A percentile compares a stretch with the other conserved stretches of the same genome.
phyloP scores from a whole-genome alignment of 345 rosid species.

The Kernera saxatilis region DNA sequence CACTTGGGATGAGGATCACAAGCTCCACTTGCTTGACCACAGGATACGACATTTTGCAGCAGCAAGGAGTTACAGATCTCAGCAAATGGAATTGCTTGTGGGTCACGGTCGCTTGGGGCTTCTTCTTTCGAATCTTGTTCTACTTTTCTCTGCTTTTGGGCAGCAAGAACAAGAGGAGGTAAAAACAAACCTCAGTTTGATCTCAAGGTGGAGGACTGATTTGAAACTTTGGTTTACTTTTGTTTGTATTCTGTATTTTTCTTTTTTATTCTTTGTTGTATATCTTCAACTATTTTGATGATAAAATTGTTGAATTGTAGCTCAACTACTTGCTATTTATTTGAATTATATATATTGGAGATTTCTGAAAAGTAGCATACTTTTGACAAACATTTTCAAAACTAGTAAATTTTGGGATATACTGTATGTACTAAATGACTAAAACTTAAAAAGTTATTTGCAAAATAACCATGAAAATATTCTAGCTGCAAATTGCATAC shows the following conservation, averaged over 20 bases:
- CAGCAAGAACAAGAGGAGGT: constrained; percentile 42
- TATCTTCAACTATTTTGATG: not conserved
- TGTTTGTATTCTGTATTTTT: not conserved
- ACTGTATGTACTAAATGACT: not conserved
- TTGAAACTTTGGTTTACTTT: not conserved
- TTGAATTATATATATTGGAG: not conserved
- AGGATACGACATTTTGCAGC: constrained; percentile 33
- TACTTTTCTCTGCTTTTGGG: constrained; percentile 38
- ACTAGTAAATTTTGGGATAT: not conserved
- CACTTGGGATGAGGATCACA: constrained; percentile 35
- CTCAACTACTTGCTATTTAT: not conserved
- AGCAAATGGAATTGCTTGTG: constrained; percentile 39
- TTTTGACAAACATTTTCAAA: not conserved
- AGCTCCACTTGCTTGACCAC: constrained; percentile 35
- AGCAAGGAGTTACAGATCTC: constrained; percentile 33
- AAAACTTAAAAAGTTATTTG: not conserved
- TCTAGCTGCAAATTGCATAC: not conserved
- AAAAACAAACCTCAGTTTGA: not conserved
- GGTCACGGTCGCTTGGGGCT: constrained; percentile 41
- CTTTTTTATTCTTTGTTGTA: constrained; percentile 10
- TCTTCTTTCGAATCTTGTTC: constrained; percentile 36
- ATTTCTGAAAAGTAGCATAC: not conserved
- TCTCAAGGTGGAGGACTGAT: not conserved
- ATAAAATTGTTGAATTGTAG: constrained; percentile 7
- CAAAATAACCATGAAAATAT: not conserved